phyloP scores from a whole-genome alignment of 352 stramenopile genomes.

The Phytopythium delawarense region DNA sequence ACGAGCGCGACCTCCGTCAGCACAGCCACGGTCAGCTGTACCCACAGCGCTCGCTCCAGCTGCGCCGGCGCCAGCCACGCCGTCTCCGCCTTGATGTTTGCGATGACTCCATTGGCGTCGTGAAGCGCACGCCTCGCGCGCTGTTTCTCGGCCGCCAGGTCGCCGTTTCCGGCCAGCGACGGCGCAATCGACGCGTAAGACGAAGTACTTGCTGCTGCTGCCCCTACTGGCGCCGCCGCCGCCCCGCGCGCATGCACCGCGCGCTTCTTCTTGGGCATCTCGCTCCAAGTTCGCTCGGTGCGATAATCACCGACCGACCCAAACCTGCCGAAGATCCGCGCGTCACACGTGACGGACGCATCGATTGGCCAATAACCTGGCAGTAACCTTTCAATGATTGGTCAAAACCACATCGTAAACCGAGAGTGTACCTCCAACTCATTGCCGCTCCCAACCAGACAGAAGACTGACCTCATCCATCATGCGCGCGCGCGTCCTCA shows the following conservation, averaged over 20 bases:
- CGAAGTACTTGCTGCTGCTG: neutral
- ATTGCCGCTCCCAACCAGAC: neutral
- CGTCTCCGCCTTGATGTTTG: neutral
- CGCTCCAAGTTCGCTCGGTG: neutral
- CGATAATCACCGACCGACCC: neutral
- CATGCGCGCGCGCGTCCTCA: conserved; percentile 1
- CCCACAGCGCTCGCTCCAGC: neutral
- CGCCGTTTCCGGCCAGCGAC: neutral
- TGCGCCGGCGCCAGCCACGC: neutral
- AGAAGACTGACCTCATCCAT: conserved; percentile 1
- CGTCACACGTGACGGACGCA: neutral
- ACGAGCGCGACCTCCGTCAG: neutral
- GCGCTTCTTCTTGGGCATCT: conserved; percentile 44
- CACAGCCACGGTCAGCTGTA: neutral
- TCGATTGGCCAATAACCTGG: neutral
- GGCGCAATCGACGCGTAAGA: neutral
- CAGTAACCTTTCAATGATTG: neutral
- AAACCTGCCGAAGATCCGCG: neutral
- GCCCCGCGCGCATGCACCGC: neutral
- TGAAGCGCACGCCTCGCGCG: neutral
- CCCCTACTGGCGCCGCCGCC: neutral
- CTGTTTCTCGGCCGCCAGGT: neutral
- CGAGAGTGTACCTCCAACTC: neutral
- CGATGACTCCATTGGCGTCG: neutral
- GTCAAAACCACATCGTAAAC: neutral